These are phyloP conservation scores for Whalleya microplaca DNA, from an alignment of 2,329 filamentous ascomycete species.

Conservation along the genomic window DNA sequence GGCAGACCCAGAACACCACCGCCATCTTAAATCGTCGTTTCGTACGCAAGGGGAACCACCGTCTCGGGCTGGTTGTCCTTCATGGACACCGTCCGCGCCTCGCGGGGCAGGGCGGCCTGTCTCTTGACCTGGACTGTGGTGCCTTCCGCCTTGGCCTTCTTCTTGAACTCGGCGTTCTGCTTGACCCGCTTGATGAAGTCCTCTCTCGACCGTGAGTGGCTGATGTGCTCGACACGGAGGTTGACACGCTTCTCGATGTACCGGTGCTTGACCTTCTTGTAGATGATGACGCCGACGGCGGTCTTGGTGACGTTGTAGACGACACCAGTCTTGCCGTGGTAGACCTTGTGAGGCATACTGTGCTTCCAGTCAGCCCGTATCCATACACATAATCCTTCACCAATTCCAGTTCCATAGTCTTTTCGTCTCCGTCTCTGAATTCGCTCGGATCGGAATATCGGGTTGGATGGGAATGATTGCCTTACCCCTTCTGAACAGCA, in stretches of 20 bases:
- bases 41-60: conserved; percentile 89
- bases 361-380: conserved; percentile 40
- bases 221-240: conserved; percentile 97
- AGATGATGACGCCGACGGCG: conserved; percentile 97
- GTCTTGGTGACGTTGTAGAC: conserved; percentile 99
- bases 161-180: conserved; percentile 90
- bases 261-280: conserved; percentile 99
- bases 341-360: conserved; percentile 28
- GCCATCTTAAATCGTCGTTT: conserved; percentile 85
- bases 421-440: conserved; percentile 6
- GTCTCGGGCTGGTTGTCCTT: conserved; percentile 89
- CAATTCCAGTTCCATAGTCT: conserved; percentile 15
- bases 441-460: conserved; percentile 17
- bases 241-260: conserved; percentile 99
- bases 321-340: conserved; percentile 92
- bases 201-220: conserved; percentile 91
- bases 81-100: conserved; percentile 76
- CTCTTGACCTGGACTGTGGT: conserved; percentile 91
- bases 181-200: conserved; percentile 97
- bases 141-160: conserved; percentile 89
- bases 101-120: conserved; percentile 78
- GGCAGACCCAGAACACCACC: conserved; percentile 37
- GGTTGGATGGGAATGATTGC: conserved; percentile 42
- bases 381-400: neutral
- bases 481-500: conserved; percentile 95